Percentiles rank a stretch among this genome's conserved stretches.
phyloP scores from a whole-genome alignment of 805 yeast species.

The Debaryomyces castellii region DNA sequence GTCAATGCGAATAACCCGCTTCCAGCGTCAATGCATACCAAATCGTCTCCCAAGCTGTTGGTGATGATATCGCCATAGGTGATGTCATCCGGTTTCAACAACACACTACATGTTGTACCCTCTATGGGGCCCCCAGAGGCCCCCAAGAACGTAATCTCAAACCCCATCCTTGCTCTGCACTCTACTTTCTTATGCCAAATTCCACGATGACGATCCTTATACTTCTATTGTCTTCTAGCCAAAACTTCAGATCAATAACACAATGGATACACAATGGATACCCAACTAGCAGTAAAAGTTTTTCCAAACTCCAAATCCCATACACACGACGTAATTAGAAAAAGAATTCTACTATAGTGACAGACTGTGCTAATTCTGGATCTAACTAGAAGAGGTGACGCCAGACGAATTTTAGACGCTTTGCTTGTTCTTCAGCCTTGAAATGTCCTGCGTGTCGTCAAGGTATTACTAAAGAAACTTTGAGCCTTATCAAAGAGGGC shows the following conservation, averaged over 20 bases:
- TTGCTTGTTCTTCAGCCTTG: neutral
- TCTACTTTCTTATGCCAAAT: neutral
- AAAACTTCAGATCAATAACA: no score
- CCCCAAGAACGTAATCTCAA: constrained; percentile 70
- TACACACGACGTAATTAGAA: no score
- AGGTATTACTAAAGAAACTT: neutral
- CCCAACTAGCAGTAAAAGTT: no score
- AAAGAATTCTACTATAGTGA: no score
- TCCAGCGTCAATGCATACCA: constrained; percentile 79
- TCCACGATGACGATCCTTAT: no score
- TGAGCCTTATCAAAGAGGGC: no score
- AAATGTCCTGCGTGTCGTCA: neutral
- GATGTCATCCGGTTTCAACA: constrained; percentile 55
- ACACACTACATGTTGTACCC: constrained; percentile 62
- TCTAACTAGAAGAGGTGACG: neutral
- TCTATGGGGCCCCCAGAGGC: constrained; percentile 86
- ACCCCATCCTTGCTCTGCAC: constrained; percentile 24
- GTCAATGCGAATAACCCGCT: constrained; percentile 60
- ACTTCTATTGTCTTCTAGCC: no score
- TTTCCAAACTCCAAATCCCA: no score
- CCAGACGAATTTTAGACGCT: no score
- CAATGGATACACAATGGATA: no score
- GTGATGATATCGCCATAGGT: constrained; percentile 39
- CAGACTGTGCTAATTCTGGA: neutral
- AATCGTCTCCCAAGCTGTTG: constrained; percentile 24